These are phyloP conservation scores for Fusarium begoniae DNA, from an alignment of 2,329 filamentous ascomycete species.

Conservation along the genomic window DNA sequence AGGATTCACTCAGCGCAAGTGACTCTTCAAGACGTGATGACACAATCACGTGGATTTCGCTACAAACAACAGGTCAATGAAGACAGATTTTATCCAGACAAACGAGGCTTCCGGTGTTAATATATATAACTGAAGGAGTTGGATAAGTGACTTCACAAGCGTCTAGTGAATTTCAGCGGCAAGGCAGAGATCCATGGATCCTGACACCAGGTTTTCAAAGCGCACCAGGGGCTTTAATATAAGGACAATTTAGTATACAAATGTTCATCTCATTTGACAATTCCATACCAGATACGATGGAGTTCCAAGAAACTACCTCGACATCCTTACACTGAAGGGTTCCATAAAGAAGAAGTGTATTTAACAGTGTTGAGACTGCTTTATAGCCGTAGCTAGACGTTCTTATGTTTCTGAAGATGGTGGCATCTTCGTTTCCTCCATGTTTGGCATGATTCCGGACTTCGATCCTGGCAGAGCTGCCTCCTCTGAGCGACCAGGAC, in stretches of 20 bases:
- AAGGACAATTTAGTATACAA: too few species aligned
- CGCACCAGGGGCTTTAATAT: neutral
- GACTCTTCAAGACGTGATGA: neutral
- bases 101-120: neutral
- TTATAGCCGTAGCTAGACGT: neutral
- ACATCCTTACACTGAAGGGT: neutral
- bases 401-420: neutral
- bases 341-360: neutral
- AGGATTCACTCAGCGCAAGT: neutral
- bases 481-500: neutral
- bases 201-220: neutral
- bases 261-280: neutral
- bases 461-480: neutral
- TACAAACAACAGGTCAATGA: neutral
- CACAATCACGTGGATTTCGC: neutral
- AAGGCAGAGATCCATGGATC: too few species aligned
- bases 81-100: neutral
- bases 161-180: neutral
- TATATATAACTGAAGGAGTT: neutral
- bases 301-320: neutral
- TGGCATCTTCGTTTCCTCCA: neutral
- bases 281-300: neutral
- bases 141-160: neutral
- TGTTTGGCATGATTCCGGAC: neutral
- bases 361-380: neutral